Conservation (phyloP, 2,329 filamentous ascomycete species). For the Aspergillus hiratsukae region DNA sequence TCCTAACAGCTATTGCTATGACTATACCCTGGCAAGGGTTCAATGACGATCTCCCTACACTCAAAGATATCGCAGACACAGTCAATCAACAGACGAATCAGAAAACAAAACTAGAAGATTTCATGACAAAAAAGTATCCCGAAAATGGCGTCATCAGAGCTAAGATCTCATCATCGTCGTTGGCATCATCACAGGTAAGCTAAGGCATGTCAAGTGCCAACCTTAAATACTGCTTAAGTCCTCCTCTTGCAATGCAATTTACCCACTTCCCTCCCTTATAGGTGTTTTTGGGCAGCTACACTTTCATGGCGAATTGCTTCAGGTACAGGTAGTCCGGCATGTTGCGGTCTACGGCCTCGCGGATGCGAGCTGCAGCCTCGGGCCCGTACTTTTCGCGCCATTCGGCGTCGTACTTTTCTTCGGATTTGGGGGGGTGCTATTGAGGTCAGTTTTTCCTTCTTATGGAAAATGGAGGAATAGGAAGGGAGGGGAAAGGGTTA, state of each 20-base stretch:
- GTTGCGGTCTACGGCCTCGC: conserved; percentile 55
- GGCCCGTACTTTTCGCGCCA: conserved; percentile 60
- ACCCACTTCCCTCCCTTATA: too few relatives aligned
- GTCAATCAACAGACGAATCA: not conserved
- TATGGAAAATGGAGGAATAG: not conserved
- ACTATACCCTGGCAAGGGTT: too few relatives aligned
- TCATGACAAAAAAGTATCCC: not conserved
- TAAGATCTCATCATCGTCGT: conserved; percentile 22
- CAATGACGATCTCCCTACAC: conserved; percentile 10
- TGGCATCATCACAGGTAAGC: not conserved
- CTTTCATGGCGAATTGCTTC: conserved; percentile 61
- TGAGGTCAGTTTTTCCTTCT: conserved; percentile 18
- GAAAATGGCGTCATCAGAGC: conserved; percentile 25
- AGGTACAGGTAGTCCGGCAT: conserved; percentile 60
- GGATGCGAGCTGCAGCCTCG: conserved; percentile 55
- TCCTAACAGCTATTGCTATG: not conserved
- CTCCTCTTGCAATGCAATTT: conserved; percentile 1
- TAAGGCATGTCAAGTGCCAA: not conserved
- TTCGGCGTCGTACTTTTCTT: conserved; percentile 55
- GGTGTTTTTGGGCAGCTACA: too few relatives aligned
- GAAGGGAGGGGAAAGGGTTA: too few relatives aligned
- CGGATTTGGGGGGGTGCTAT: conserved; percentile 36
- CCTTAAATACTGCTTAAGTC: not conserved
- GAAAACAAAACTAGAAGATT: not conserved
- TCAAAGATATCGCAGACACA: not conserved